Base-by-base conservation (phyloP, 306 rosid genomes). In the Vigna hirtella region DNA sequence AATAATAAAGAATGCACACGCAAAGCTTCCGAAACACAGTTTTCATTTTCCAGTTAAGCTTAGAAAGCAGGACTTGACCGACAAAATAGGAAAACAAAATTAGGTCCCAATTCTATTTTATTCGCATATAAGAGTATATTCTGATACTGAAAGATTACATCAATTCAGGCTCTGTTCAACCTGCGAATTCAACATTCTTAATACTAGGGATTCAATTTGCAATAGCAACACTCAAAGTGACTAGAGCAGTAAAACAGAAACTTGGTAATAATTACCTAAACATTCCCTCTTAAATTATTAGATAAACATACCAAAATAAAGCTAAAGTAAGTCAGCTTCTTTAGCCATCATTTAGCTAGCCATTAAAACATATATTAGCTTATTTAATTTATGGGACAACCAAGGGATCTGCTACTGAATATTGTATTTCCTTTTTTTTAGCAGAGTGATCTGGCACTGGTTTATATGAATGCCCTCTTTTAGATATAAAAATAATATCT, bases 401-500 rank as follows among this genome's bases (percentile, higher is more conserved):
- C 17, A 80, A 72, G 59, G 13, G n/a, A 48, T 48, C n/a, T 13
- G 8, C 3, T 13, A 4, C 18, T 4, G 6, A 45, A 45, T 45
- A 49, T 49, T 15, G 5, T 14, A 13, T 49, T 49, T 49, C 8
- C 17, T 49, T 15, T 15, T 26, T 15, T 6, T 49, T 0, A 13
- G 7, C 1, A 4, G 16, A 10, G 63, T 53, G 64, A 16, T 36
- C 53, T 36, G 40, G 34, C 13, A 57, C 42, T 22, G 36, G 9
- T 36, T 36, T 56, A 66, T 66, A 26, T 15, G 15, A 66, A 34
- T 47, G 56, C 68, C 56, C 3, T 26, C 28, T 66, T 74, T 66
- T 32, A 66, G 66, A 67, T 34, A 66, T 45, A 56, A 66, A 79
- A 73, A 30, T 13, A 45, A 45, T 10, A 20, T 56, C 51, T 12